phyloP scores from a whole-genome alignment of 1,284 basidiomycete genomes.

The Taiwanofungus camphoratus region DNA sequence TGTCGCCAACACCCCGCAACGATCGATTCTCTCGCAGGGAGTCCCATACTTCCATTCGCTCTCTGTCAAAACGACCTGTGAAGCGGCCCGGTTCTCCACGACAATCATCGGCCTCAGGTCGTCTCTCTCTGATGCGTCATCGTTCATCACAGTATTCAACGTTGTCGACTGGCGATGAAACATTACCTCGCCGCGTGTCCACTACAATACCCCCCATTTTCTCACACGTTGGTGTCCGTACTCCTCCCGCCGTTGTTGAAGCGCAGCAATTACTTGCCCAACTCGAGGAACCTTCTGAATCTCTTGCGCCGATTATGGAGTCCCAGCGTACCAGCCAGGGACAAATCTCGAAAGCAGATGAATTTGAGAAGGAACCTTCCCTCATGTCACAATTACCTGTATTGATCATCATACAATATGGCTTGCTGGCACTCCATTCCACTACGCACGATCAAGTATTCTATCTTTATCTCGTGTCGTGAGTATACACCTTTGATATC shows the following conservation, averaged over 20 bases:
- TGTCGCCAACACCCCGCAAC: constrained; percentile 16
- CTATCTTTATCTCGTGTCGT: constrained; percentile 80
- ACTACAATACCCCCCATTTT: constrained; percentile 68
- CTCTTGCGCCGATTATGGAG: constrained; percentile 50
- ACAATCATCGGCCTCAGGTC: constrained; percentile 14
- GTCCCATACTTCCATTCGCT: constrained; percentile 10
- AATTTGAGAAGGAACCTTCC: constrained; percentile 47
- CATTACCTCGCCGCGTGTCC: constrained; percentile 47
- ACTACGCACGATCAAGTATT: constrained; percentile 86
- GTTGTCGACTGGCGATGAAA: constrained; percentile 12
- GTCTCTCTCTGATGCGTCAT: constrained; percentile 16
- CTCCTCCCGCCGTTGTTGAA: constrained; percentile 65
- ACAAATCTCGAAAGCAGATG: constrained; percentile 7
- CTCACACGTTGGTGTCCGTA: constrained; percentile 69
- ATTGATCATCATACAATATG: constrained; percentile 74
- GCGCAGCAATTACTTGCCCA: constrained; percentile 51
- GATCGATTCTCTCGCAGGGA: constrained; percentile 22
- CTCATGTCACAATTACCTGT: constrained; percentile 62
- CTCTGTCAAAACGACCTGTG: constrained; percentile 11
- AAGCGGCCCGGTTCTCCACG: constrained; percentile 19
- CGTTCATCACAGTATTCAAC: constrained; percentile 13
- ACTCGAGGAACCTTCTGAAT: constrained; percentile 35
- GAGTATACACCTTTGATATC: constrained; percentile 29
- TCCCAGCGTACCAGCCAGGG: constrained; percentile 27
- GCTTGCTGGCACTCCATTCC: constrained; percentile 68